A percentile compares a stretch with the other conserved stretches of the same genome.
phyloP scores from a whole-genome alignment of 345 rosid species.

The Firmiana major region DNA sequence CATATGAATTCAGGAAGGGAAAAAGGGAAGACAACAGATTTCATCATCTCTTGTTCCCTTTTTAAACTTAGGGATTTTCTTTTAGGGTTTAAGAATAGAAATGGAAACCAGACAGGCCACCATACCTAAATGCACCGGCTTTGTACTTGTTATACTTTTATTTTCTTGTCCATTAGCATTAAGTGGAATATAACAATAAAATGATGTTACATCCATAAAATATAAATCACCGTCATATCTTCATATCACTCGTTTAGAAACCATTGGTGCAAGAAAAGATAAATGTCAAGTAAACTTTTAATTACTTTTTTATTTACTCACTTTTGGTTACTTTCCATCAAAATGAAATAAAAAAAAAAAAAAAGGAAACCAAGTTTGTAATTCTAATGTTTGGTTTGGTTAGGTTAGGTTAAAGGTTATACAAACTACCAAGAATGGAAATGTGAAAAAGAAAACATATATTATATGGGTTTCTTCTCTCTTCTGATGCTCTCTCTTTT shows the following conservation, averaged over 20 bases:
- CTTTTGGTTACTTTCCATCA: neutral
- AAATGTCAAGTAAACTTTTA: neutral
- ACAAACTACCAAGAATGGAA: neutral
- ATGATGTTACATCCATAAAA: neutral
- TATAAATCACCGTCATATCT: neutral
- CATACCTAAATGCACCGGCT: constrained; percentile 10
- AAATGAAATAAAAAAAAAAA: neutral
- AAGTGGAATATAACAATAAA: neutral
- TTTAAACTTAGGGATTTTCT: constrained; percentile 11
- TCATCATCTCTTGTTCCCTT: constrained; percentile 26
- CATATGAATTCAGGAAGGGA: constrained; percentile 23
- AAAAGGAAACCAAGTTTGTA: neutral
- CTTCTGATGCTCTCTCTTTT: neutral
- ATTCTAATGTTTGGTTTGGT: neutral
- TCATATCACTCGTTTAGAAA: neutral
- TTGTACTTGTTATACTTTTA: neutral
- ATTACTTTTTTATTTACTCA: neutral
- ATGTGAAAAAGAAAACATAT: neutral
- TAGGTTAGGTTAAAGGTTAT: neutral
- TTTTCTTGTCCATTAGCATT: neutral
- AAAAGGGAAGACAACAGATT: constrained; percentile 18
- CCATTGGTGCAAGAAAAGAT: neutral
- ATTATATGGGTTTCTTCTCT: neutral
- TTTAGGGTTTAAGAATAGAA: neutral
- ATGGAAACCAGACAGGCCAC: neutral